A percentile compares a stretch with the other conserved stretches of the same genome.
phyloP scores from a whole-genome alignment of 352 stramenopile genomes.

The Globisporangium okanoganense region DNA sequence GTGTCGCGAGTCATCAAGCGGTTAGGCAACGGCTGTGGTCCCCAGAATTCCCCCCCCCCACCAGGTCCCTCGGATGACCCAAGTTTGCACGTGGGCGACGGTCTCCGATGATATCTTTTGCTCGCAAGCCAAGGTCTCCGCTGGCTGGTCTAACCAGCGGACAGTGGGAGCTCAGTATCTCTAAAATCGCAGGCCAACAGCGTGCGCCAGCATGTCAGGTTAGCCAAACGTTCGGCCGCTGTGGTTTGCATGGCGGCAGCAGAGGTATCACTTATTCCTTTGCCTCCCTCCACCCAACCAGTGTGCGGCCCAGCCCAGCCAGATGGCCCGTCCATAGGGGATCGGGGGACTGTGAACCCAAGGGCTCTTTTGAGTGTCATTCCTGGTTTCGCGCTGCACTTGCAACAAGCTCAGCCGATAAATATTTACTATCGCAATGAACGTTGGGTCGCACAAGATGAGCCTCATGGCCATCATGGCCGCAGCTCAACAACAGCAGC shows the following conservation, averaged over 20 bases:
- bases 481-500: neutral
- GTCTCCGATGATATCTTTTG: neutral
- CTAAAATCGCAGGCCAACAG: neutral
- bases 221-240: neutral
- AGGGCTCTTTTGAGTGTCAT: neutral
- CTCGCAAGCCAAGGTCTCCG: neutral
- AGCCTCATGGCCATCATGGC: neutral
- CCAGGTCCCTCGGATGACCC: neutral
- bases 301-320: too few species aligned
- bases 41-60: neutral
- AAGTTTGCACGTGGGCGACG: neutral
- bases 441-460: constrained; percentile 2
- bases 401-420: neutral
- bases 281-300: neutral
- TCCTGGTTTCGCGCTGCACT: neutral
- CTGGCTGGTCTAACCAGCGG: neutral
- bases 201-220: constrained; percentile 3
- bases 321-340: too few species aligned
- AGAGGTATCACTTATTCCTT: neutral
- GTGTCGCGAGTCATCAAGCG: neutral
- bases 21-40: neutral
- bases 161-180: neutral
- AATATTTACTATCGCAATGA: neutral
- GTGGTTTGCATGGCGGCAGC: constrained; percentile 4
- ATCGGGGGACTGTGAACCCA: neutral